Conservation (phyloP, 192 early-diverging fungal genomes). For the Geranomyces michiganensis region DNA sequence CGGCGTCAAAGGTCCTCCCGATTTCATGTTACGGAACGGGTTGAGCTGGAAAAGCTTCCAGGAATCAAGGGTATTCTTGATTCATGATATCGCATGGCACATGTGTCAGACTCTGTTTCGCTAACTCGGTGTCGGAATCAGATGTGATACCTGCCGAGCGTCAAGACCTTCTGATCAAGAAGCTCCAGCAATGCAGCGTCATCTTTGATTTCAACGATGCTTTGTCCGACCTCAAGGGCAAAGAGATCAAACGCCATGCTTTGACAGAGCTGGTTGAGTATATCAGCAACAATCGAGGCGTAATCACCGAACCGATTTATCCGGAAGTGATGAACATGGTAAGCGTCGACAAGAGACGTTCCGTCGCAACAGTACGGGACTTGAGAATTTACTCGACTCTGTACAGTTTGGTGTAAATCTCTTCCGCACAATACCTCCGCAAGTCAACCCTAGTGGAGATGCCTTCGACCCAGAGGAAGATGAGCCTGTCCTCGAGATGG, state of each 20-base stretch:
- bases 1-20: slow-evolving; percentile 83
- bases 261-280: slow-evolving; percentile 93
- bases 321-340: slow-evolving; percentile 96
- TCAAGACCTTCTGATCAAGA: slow-evolving; percentile 86
- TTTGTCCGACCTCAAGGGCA: slow-evolving; percentile 84
- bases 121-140: slow-evolving; percentile 25
- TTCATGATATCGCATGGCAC: no score
- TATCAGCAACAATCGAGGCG: slow-evolving; percentile 84
- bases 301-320: slow-evolving; percentile 87
- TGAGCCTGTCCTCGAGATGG: slow-evolving; percentile 93
- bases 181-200: slow-evolving; percentile 87
- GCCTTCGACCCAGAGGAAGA: slow-evolving; percentile 99
- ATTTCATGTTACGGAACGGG: slow-evolving; percentile 80
- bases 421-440: slow-evolving; percentile 95
- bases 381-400: background rate
- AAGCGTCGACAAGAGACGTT: slow-evolving; percentile 10
- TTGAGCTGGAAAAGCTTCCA: slow-evolving; percentile 77
- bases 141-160: slow-evolving; percentile 82
- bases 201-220: slow-evolving; percentile 97
- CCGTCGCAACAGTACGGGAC: background rate
- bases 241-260: slow-evolving; percentile 93
- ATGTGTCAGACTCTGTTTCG: no score
- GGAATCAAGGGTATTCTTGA: slow-evolving; percentile 72
- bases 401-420: slow-evolving; percentile 62
- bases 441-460: slow-evolving; percentile 91